phyloP scores from a whole-genome alignment of 139 green algal species.

The Tetradesmus obliquus region DNA sequence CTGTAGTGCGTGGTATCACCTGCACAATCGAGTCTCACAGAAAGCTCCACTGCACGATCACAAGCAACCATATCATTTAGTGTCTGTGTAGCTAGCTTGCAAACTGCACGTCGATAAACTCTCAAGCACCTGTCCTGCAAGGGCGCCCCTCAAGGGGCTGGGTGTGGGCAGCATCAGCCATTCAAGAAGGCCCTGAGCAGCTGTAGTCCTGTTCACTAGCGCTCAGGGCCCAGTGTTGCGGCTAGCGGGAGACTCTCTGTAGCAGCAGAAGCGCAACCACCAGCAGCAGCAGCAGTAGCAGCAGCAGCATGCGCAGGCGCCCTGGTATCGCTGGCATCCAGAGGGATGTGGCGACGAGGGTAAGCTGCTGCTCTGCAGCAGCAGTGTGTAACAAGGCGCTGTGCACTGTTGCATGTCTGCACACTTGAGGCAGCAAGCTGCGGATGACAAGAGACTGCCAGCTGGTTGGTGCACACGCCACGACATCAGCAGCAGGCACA shows the following conservation, averaged over 20 bases:
- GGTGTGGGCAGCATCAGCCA: background rate
- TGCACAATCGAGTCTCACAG: no score
- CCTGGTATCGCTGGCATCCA: slow-evolving; percentile 81
- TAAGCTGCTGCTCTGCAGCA: slow-evolving; percentile 34
- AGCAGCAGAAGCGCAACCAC: background rate
- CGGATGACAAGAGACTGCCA: slow-evolving; percentile 56
- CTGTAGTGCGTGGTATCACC: no score
- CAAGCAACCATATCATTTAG: no score
- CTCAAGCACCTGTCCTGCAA: no score
- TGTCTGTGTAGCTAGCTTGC: no score
- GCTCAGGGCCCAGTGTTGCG: background rate
- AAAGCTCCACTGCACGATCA: no score
- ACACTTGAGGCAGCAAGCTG: background rate
- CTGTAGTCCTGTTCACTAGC: background rate
- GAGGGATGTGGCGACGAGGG: slow-evolving; percentile 56
- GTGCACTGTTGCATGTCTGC: background rate
- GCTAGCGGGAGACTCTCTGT: background rate
- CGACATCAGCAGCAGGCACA: background rate
- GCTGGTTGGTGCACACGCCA: background rate
- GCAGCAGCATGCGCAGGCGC: slow-evolving; percentile 68
- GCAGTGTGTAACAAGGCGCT: background rate
- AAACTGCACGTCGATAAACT: no score
- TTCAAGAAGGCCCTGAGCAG: background rate
- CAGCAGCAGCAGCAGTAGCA: background rate
- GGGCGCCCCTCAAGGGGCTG: background rate